Evolutionary conservation across 352 stramenopile species (phyloP).

Genomic region (Halophytophthora batemanensis): DNA sequence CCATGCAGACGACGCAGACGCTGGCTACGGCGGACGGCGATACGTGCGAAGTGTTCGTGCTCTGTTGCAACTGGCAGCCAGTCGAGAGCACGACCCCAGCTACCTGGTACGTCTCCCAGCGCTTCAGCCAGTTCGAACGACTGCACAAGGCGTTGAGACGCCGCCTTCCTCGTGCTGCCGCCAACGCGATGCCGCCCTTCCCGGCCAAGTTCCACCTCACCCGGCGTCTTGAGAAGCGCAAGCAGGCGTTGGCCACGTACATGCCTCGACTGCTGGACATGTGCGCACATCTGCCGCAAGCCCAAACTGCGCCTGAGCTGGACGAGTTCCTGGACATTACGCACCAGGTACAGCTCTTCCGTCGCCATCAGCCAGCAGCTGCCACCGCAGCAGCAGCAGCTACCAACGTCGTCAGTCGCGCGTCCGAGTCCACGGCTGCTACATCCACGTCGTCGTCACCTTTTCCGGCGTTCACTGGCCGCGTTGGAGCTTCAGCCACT

Average conservation of each 20-base stretch:
- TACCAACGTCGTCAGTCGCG: conserved; percentile 5
- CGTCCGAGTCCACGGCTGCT: conserved; percentile 10
- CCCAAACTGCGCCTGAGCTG: conserved; percentile 25
- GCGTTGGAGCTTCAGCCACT: conserved; percentile 7
- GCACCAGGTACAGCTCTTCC: conserved; percentile 33
- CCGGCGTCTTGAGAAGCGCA: conserved; percentile 30
- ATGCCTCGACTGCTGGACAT: conserved; percentile 31
- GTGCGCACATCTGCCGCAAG: conserved; percentile 28
- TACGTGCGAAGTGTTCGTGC: conserved; percentile 32
- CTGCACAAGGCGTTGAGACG: conserved; percentile 32
- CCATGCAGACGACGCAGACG: conserved; percentile 26
- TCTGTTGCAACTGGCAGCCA: conserved; percentile 35
- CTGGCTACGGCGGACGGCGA: conserved; percentile 18
- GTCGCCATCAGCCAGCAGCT: conserved; percentile 10
- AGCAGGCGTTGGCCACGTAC: conserved; percentile 30
- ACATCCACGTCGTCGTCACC: conserved; percentile 10
- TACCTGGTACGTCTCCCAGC: conserved; percentile 43
- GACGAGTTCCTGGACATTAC: conserved; percentile 41
- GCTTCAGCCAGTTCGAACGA: conserved; percentile 42
- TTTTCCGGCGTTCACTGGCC: conserved; percentile 20
- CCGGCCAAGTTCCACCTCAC: conserved; percentile 38
- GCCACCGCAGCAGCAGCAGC: conserved; percentile 10
- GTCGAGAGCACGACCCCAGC: too few species aligned
- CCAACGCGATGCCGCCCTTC: conserved; percentile 27
- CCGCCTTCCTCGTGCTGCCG: conserved; percentile 17